Base-by-base conservation (phyloP, 192 early-diverging fungal genomes). In the Thoreauomyces humboldtii region DNA sequence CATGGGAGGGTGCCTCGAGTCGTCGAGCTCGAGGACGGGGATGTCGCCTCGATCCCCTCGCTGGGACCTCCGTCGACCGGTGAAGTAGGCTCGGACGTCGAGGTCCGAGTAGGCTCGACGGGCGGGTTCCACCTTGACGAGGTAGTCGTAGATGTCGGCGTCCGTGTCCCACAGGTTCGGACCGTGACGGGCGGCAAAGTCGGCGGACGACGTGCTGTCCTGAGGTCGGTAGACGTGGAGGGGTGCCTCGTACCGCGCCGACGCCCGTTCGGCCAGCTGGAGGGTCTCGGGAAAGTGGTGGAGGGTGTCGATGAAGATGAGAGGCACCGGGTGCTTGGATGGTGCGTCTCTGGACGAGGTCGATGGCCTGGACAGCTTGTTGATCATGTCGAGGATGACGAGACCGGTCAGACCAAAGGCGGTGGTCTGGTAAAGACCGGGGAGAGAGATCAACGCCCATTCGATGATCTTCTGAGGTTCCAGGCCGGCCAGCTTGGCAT, bases 201-300 rank as follows among this genome's bases (percentile, higher is more conserved):
- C 86, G 12, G 79, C 75, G 29, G 76, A 69, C 7, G 84, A 85
- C 31, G 71, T 67, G 67, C 74, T 81, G 47, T 75, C 79, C 15
- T 79, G 67, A 7, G 95, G 93, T 65, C 87, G 87, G 80, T 81
- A 95, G 41, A 87, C 73, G 59, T 91, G 87, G 28, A 90, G 73
- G 28, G 86, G 70, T 24, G 82, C 80, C 44, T 77, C 67, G 82
- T 94, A 95, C 43, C 79, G 82, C 17, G 81, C 65, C 47, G 88
- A 72, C 59, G 80, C 88, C 37, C 79, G 81, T 7, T 83, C 48
- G 22, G 90, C 87, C 38, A 98, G 75, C 12, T 89, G 87, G 22
- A 95, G 67, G 25, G 95, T 98, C 66, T 98, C 95, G 50, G 83
- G 72, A 77, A 98, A 98, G 76, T 98, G 92, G 72, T 98, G 90